Evolutionary conservation across 805 yeast genomes (phyloP), one percentile per base, ranked within the genome.

Genomic region (Scheffersomyces spartinae): DNA sequence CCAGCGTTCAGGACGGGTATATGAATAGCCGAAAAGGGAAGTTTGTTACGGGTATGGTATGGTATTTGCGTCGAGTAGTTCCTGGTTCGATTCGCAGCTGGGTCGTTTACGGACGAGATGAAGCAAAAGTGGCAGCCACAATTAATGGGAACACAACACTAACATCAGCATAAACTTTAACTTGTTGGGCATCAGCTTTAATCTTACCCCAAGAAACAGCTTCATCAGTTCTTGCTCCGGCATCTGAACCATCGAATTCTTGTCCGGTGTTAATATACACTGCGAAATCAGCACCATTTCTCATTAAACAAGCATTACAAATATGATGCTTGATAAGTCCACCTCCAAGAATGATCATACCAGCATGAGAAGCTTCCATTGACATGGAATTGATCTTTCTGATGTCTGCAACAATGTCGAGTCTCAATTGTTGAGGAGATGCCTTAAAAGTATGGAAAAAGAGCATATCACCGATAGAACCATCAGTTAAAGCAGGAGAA

Each of bases 161-260:
- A 10, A 83, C 99, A 50, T 91, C 99, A 9, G 95, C 93, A 43
- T 82, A 91, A 23, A 91, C 86, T 58, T 91, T 91, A 29, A 85
- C 94, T 32, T 77, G 71, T 43, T 71, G 72, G 16, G 98, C 99
- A 21, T 84, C 95, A 5, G 94, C 80, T 59, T 84, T 86, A 55
- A 91, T 91, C 55, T 91, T 91, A 36, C 99, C 99, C 99, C 99
- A 91, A 20, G 94, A 80, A 27, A 91, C 80, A 15, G 98, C 98
- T 59, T 91, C 99, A 51, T 91, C 98, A 1, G 97, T 97, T 50
- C 98, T 73, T 5, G 98, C 98, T 37, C 98, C 98, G 7, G 98
- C 97, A 53, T 91, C 98, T 13, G 95, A 83, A 24, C 98, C 98
- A 48, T 91, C 99, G 43, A 85, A 91, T 51, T 91, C 99, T 58